Conservation (phyloP, 768 basidiomycete genomes). For the Macrocybe gigantea region DNA sequence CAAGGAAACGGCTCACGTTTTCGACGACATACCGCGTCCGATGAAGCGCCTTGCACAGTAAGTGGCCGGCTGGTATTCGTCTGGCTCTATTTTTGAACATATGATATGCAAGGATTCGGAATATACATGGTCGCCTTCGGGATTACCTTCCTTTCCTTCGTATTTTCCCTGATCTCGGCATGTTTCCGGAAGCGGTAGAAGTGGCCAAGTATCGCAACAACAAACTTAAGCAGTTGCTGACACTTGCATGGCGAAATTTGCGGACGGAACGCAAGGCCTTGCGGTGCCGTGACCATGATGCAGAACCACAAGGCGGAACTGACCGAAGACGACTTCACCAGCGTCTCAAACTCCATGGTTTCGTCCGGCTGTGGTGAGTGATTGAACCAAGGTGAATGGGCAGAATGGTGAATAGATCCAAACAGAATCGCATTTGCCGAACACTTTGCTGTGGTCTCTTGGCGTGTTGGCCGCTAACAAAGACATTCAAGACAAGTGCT, state of each 20-base stretch:
- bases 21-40: constrained; percentile 10
- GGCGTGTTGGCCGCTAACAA: constrained; percentile 8
- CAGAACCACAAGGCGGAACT: constrained; percentile 7
- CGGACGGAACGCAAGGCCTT: constrained; percentile 7
- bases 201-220: constrained; percentile 10
- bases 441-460: constrained; percentile 11
- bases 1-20: constrained; percentile 6
- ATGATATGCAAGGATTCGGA: constrained; percentile 6
- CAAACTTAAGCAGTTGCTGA: constrained; percentile 7
- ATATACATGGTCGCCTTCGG: constrained; percentile 10
- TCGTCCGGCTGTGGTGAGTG: constrained; percentile 10
- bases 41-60: constrained; percentile 14
- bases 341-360: constrained; percentile 13
- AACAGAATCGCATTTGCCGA: constrained; percentile 12
- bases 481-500: constrained; percentile 8
- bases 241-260: constrained; percentile 2
- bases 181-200: constrained; percentile 7
- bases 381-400: not conserved
- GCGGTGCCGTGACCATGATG: constrained; percentile 8
- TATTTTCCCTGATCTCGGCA: constrained; percentile 5
- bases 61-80: not conserved
- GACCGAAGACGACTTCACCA: constrained; percentile 9
- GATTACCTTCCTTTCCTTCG: constrained; percentile 12
- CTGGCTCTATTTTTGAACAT: not conserved
- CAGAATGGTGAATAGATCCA: not conserved